A percentile compares a stretch with the other conserved stretches of the same genome.
Conservation (phyloP, 139 green algal species). For the Chlamydomonas schloesseri region DNA sequence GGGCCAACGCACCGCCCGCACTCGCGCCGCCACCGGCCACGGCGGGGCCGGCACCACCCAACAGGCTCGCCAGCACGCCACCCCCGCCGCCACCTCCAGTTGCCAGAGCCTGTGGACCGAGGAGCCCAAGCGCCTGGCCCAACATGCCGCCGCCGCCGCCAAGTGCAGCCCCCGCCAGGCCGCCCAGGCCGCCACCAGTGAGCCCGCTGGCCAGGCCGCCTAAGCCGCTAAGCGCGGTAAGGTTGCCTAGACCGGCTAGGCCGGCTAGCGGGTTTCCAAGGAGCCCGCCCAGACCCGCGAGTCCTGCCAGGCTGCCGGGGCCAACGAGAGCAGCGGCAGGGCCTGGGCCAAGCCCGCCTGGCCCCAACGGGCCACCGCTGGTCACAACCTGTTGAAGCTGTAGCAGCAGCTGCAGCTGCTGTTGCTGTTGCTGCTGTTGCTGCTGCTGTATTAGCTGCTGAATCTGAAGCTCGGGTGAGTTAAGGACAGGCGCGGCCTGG, state of each 20-base stretch:
- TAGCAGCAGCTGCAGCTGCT: not conserved
- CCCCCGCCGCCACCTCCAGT: not conserved
- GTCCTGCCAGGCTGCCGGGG: not conserved
- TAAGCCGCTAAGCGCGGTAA: not conserved
- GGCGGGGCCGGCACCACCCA: not conserved
- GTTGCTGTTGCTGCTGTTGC: constrained; percentile 22
- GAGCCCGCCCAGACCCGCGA: not conserved
- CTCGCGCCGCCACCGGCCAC: no score
- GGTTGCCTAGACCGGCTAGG: not conserved
- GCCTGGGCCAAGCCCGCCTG: not conserved
- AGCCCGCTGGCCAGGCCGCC: not conserved
- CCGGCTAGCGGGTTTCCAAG: not conserved
- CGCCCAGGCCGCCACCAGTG: not conserved
- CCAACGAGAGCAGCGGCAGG: no score
- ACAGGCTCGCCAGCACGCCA: not conserved
- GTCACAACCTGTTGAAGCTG: not conserved
- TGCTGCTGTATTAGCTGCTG: constrained; percentile 5
- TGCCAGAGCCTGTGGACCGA: not conserved
- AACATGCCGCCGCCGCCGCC: not conserved
- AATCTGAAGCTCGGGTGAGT: not conserved
- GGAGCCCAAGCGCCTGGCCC: not conserved
- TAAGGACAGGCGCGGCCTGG: not conserved
- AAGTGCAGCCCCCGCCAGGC: not conserved
- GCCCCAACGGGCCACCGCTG: not conserved
- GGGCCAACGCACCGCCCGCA: not conserved